Evolutionary conservation across 805 yeast genomes (phyloP), one percentile per base, ranked within the genome.

Genomic region (Tetrapisispora namnaoensis): DNA sequence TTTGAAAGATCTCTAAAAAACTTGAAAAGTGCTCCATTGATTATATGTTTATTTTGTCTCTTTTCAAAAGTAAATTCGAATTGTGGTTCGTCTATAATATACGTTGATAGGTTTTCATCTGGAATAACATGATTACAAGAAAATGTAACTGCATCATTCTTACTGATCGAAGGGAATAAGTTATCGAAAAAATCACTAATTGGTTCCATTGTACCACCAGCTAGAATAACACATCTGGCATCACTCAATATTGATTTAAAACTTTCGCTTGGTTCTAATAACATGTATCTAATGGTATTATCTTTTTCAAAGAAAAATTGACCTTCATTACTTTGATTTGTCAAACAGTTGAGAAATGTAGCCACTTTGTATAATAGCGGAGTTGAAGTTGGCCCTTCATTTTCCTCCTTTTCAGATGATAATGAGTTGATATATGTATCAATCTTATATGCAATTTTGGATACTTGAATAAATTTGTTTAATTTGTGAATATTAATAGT

Each of bases 191-290:
- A 85, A 54, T 90, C 96, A n/a, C 71, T 59, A 34, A 81, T 71
- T 0, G 97, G 97, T 60, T 86, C 91, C 96, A 89, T 87, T 0
- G 98, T 90, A 14, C 98, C 98, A 35, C 98, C 98, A 1, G 96
- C 93, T 2, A 90, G 62, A 1, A 91, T 70, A 0, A 90, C 83
- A 62, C 90, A 82, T 53, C 73, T 73, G 0, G 88, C 73, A 14
- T 78, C 75, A 2, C 79, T 78, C 0, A 86, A 78, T 2, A 91
- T 71, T 2, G 80, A 82, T 47, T 73, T 70, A 60, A 90, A 87
- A 2, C 78, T 70, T 44, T 77, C 78, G 48, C 87, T 79, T 2
- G 96, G 95, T 58, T 89, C 95, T 8, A 90, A 68, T 8, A 88
- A 68, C 72, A 87, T 75, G 58, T 89, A 90, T 49, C 80, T 79